phyloP scores from a whole-genome alignment of 768 basidiomycete genomes.

The Lentinula sp. region DNA sequence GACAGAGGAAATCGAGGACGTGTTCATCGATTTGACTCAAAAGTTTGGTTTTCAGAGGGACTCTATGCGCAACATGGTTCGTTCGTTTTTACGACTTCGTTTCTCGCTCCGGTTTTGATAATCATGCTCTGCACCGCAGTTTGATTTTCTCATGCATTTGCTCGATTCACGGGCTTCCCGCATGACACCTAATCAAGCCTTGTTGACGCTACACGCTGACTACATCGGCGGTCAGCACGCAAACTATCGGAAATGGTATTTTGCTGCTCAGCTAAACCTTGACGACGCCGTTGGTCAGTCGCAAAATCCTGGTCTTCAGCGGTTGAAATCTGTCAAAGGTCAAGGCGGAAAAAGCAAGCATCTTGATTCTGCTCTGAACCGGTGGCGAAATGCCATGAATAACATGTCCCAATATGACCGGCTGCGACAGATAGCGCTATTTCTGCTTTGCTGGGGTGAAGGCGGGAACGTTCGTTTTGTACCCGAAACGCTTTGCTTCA shows the following conservation, averaged over 20 bases:
- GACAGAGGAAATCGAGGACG: conserved; percentile 97
- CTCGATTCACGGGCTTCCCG: conserved; percentile 98
- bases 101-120: neutral
- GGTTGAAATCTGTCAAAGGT: conserved; percentile 78
- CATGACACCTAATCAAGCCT: conserved; percentile 94
- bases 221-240: conserved; percentile 99
- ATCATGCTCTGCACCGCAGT: conserved; percentile 38
- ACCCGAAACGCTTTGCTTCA: conserved; percentile 96
- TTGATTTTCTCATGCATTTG: conserved; percentile 96
- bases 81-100: conserved; percentile 15
- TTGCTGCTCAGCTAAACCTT: conserved; percentile 97
- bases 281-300: conserved; percentile 97
- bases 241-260: conserved; percentile 99
- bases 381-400: conserved; percentile 99
- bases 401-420: conserved; percentile 99
- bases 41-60: conserved; percentile 99
- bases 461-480: conserved; percentile 96
- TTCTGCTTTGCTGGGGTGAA: conserved; percentile 97
- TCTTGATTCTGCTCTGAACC: conserved; percentile 86
- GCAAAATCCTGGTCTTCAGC: conserved; percentile 89
- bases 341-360: conserved; percentile 61
- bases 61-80: conserved; percentile 91
- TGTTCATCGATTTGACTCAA: conserved; percentile 95
- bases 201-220: conserved; percentile 95
- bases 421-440: conserved; percentile 92